Evolutionary conservation across 441 rosid genomes (phyloP).

Genomic region (Pelargonium cotyledonis): DNA sequence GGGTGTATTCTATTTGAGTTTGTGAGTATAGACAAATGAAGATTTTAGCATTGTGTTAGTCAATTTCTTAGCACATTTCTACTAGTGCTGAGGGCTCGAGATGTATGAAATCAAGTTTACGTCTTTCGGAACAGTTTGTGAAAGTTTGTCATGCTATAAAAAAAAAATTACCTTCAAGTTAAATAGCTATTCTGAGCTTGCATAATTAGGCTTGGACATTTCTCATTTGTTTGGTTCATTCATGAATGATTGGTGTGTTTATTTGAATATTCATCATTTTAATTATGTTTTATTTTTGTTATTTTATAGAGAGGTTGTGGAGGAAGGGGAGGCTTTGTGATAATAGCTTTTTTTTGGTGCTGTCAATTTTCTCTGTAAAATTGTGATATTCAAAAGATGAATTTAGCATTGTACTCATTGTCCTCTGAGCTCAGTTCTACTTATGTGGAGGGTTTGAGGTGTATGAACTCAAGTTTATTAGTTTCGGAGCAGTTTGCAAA

Average conservation of each 20-base stretch:
- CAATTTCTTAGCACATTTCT: too few relatives aligned
- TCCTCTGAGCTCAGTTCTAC: constrained; percentile 38
- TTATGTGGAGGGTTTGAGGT: constrained; percentile 34
- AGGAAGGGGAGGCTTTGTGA: constrained; percentile 11
- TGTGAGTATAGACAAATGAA: neutral
- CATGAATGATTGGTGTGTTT: too few relatives aligned
- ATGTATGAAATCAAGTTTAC: too few relatives aligned
- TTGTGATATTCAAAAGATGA: constrained; percentile 29
- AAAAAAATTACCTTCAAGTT: too few relatives aligned
- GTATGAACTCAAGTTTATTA: constrained; percentile 16
- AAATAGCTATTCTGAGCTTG: neutral
- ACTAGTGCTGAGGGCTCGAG: too few relatives aligned
- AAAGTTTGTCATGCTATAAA: too few relatives aligned
- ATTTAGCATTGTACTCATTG: constrained; percentile 33
- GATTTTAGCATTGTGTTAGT: too few relatives aligned
- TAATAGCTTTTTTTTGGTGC: neutral
- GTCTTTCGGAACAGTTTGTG: too few relatives aligned
- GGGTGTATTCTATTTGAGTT: too few relatives aligned
- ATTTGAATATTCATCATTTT: too few relatives aligned
- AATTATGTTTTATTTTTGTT: neutral
- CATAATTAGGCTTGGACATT: neutral
- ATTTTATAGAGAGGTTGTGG: constrained; percentile 13
- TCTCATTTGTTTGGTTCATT: neutral
- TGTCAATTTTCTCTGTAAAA: neutral
- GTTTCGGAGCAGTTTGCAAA: constrained; percentile 27